Evolutionary conservation across 2,329 filamentous ascomycete species (phyloP).

Genomic region (Didymella sp.): DNA sequence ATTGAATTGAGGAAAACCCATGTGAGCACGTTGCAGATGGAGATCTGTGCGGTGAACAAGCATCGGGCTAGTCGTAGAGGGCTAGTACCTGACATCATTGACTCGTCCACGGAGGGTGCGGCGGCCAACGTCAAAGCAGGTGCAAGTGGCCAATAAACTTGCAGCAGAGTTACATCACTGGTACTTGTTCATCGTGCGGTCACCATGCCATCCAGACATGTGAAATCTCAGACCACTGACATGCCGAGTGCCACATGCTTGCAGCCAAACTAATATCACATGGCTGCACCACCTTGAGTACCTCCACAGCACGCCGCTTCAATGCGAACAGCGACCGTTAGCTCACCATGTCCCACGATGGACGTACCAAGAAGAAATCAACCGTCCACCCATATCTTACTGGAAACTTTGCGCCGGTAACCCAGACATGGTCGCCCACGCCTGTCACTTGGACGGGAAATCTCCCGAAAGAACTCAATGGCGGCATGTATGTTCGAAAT

Average conservation of each 20-base stretch:
- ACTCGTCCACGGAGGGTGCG: conserved; percentile 20
- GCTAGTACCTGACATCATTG: conserved; percentile 36
- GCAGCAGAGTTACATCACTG: conserved; percentile 13
- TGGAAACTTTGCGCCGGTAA: conserved; percentile 74
- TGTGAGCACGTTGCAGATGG: conserved; percentile 16
- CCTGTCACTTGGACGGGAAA: conserved; percentile 64
- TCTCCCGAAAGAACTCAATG: conserved; percentile 70
- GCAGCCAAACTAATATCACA: background rate
- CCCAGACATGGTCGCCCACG: conserved; percentile 62
- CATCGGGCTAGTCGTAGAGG: conserved; percentile 7
- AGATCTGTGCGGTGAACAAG: conserved; percentile 27
- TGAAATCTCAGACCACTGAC: conserved; percentile 10
- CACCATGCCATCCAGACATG: conserved; percentile 15
- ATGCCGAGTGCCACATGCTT: conserved; percentile 15
- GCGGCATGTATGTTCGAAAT: conserved; percentile 75
- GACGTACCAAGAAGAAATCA: conserved; percentile 26
- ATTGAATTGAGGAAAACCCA: conserved; percentile 4
- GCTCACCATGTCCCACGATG: conserved; percentile 34
- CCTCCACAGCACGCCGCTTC: background rate
- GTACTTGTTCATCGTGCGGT: conserved; percentile 3
- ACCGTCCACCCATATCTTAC: conserved; percentile 62
- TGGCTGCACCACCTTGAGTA: background rate
- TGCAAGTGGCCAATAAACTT: conserved; percentile 4
- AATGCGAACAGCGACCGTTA: conserved; percentile 24
- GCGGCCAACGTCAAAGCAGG: conserved; percentile 7